Conservation (phyloP, 768 basidiomycete species). For the Hebeloma cylindrosporum region DNA sequence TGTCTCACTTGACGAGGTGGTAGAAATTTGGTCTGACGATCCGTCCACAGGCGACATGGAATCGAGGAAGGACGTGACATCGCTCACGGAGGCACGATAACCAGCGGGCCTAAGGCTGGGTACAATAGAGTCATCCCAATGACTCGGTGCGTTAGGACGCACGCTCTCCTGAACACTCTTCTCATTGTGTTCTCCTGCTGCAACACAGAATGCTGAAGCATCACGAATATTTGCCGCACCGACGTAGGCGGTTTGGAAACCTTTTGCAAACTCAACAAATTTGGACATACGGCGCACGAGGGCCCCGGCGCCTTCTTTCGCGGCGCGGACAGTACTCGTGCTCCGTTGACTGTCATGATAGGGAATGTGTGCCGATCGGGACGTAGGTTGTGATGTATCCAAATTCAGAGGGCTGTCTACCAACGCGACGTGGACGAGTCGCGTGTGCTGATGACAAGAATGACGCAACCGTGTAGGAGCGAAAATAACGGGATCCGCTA, state of each 20-base stretch:
- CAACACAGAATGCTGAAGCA: conserved; percentile 26
- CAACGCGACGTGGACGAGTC: conserved; percentile 33
- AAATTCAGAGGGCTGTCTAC: conserved; percentile 35
- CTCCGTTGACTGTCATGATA: conserved; percentile 23
- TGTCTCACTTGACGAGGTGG: conserved; percentile 13
- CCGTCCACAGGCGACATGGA: conserved; percentile 8
- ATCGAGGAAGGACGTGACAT: conserved; percentile 44
- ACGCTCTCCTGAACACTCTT: conserved; percentile 2
- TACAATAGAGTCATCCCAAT: conserved; percentile 1
- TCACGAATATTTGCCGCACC: conserved; percentile 51
- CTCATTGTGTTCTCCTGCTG: no score
- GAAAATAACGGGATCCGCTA: conserved; percentile 11
- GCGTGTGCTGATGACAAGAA: conserved; percentile 37
- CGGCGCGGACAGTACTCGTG: conserved; percentile 18
- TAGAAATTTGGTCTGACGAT: conserved; percentile 7
- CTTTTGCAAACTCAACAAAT: conserved; percentile 52
- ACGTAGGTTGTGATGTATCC: conserved; percentile 10
- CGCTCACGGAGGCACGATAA: conserved; percentile 41
- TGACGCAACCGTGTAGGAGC: conserved; percentile 27
- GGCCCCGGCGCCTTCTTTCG: conserved; percentile 21
- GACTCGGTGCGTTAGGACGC: conserved; percentile 5
- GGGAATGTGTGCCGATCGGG: conserved; percentile 18
- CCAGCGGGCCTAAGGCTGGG: conserved; percentile 36
- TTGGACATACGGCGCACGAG: conserved; percentile 31
- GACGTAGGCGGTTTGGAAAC: conserved; percentile 60